Base-by-base conservation (phyloP, 2,329 filamentous ascomycete species). In the Sphaceloma murrayae region DNA sequence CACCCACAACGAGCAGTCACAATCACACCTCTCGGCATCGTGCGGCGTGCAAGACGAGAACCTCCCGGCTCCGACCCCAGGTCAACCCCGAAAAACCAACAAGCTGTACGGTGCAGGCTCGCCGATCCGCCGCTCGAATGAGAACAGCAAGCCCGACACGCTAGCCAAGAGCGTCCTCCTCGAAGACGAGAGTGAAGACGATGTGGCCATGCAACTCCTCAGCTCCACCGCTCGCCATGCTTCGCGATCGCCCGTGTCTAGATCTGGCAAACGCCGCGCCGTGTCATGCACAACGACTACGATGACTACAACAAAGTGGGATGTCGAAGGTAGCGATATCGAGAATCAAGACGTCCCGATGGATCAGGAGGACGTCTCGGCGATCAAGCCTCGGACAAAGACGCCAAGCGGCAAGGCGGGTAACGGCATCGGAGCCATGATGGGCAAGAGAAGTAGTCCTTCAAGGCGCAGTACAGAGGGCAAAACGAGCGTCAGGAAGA, bases 51-150 rank as follows among this genome's bases (percentile, higher is more conserved):
- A 85, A 57, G 87, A 95, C 52, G 88, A 95, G 59, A 93, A 93
- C 55, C 75, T 98, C 4, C 91, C 91, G 2, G 89, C 88, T 0
- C 91, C 91, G 2, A 98, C 91, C 3, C 91, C 91, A 0, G 91
- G 91, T 2, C 91, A 98, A 62, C 91, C 91, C 19, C 79, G 91
- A 50, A 96, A 98, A 71, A 83, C 82, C 11, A 81, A 80, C 52
- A 79, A 85, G 46, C 74, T 78, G 48, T 85, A 88, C 55, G 75
- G 73, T 77, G 88, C 60, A 78, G 82, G 8, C 84, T 88, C 62
- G 66, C 77, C 57, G 30, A 47, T 60, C 54, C 60, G 38, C 52
- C 63, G 57, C 5, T 54, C 53, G 10, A 67, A 74, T 48, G 71
- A 74, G 33, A 70, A 69, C 43, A 63, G 64, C 50, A 75, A 56